These are phyloP conservation scores for Coemansia sp. DNA, from an alignment of 192 early-diverging fungal species.

Conservation along the genomic window DNA sequence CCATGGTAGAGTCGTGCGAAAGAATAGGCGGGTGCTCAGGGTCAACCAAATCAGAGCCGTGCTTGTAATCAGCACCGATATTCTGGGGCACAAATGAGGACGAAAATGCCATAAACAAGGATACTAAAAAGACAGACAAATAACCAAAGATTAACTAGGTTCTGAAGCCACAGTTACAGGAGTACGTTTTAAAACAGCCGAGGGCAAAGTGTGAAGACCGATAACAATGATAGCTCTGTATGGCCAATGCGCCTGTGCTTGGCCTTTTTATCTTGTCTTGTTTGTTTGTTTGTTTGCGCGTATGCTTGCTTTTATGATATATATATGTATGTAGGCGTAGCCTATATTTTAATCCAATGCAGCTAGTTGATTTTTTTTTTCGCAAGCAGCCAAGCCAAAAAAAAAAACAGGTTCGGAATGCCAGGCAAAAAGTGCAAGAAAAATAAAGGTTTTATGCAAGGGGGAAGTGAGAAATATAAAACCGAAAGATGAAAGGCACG, in stretches of 20 bases:
- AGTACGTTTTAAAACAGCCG: neutral
- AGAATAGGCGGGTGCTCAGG: neutral
- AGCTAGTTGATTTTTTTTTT: neutral
- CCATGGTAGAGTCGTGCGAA: constrained; percentile 6
- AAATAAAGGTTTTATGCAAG: constrained; percentile 10
- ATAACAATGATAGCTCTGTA: neutral
- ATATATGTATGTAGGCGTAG: neutral
- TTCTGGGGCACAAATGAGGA: neutral
- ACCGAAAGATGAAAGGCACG: neutral
- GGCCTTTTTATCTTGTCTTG: constrained; percentile 2
- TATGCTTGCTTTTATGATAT: neutral
- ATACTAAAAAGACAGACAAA: neutral
- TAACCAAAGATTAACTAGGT: neutral
- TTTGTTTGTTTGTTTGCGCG: constrained; percentile 1
- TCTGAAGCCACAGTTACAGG: neutral
- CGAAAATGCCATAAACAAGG: constrained; percentile 1
- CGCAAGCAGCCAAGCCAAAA: neutral
- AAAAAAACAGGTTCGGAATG: neutral
- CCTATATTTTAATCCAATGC: neutral
- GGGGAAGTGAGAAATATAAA: neutral
- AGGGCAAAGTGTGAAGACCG: neutral
- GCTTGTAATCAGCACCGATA: constrained; percentile 1
- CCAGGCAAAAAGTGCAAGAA: constrained; percentile 4
- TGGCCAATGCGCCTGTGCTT: neutral
- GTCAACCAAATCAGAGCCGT: neutral